Percentiles rank a stretch among this genome's conserved stretches.
Evolutionary conservation across 495 filamentous ascomycete genomes (phyloP).

Genomic region (Talaromyces proteolyticus): DNA sequence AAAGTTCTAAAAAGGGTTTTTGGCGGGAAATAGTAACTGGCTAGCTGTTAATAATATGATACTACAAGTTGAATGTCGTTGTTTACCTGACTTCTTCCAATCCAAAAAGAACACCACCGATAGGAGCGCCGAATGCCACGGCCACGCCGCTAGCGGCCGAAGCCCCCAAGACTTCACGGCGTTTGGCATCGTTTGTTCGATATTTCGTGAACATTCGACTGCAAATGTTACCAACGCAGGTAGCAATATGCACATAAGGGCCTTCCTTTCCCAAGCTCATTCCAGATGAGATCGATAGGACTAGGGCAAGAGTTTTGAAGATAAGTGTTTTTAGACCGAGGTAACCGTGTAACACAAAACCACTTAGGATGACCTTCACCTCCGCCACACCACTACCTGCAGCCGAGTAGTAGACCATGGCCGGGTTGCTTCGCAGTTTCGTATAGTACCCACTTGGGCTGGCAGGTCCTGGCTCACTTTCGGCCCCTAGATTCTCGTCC

Average conservation of each 20-base stretch:
- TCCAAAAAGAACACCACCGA: constrained; percentile 90
- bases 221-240: constrained; percentile 91
- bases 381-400: constrained; percentile 96
- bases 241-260: constrained; percentile 94
- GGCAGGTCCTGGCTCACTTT: constrained; percentile 32
- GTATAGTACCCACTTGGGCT: constrained; percentile 22
- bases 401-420: constrained; percentile 92
- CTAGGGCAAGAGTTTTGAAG: constrained; percentile 76
- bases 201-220: constrained; percentile 93
- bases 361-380: constrained; percentile 94
- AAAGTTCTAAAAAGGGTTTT: constrained; percentile 97
- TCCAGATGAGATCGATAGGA: constrained; percentile 88
- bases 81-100: constrained; percentile 76
- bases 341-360: constrained; percentile 95
- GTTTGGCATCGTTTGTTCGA: constrained; percentile 83
- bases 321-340: constrained; percentile 83
- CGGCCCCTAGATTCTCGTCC: constrained; percentile 69
- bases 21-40: constrained; percentile 92
- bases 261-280: constrained; percentile 95
- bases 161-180: constrained; percentile 88
- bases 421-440: constrained; percentile 37
- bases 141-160: constrained; percentile 90
- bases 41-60: constrained; percentile 2
- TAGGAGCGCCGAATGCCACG: constrained; percentile 90
- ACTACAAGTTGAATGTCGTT: not conserved